Percentiles rank a stretch among this genome's conserved stretches.
Evolutionary conservation across 2,329 filamentous ascomycete species (phyloP).

Genomic region (Malbranchea cinnamomea): DNA sequence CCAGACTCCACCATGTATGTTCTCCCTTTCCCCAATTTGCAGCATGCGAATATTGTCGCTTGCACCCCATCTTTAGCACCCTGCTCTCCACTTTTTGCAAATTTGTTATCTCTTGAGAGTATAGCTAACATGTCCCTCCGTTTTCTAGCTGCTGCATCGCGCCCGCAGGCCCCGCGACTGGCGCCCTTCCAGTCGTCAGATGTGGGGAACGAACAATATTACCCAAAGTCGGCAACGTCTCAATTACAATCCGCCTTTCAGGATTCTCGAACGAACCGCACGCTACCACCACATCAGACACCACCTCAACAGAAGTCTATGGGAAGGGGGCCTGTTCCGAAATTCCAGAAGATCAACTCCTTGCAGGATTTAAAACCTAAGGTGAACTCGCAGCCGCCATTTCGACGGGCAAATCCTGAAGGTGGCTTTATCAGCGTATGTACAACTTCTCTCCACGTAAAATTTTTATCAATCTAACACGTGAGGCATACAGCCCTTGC

Average conservation of each 20-base stretch:
- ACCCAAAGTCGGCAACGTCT: constrained; percentile 54
- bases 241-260: constrained; percentile 54
- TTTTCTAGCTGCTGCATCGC: constrained; percentile 18
- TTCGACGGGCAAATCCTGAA: constrained; percentile 85
- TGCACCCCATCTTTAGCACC: too few species aligned
- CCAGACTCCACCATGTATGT: constrained; percentile 44
- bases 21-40: too few species aligned
- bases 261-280: constrained; percentile 34
- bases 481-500: constrained; percentile 53
- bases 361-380: constrained; percentile 63
- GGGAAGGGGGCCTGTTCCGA: constrained; percentile 58
- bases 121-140: too few species aligned
- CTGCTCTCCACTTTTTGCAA: too few species aligned
- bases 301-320: constrained; percentile 14
- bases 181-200: constrained; percentile 59
- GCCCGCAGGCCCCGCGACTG: constrained; percentile 48
- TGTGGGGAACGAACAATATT: constrained; percentile 52
- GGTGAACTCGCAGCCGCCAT: constrained; percentile 75
- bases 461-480: constrained; percentile 10
- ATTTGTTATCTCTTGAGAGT: too few species aligned
- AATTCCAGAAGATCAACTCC: constrained; percentile 66
- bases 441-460: constrained; percentile 3
- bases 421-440: constrained; percentile 90
- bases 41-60: too few species aligned
- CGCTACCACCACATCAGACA: constrained; percentile 28